Conservation (phyloP, 257 asterid genomes). For the Vinca minor region DNA sequence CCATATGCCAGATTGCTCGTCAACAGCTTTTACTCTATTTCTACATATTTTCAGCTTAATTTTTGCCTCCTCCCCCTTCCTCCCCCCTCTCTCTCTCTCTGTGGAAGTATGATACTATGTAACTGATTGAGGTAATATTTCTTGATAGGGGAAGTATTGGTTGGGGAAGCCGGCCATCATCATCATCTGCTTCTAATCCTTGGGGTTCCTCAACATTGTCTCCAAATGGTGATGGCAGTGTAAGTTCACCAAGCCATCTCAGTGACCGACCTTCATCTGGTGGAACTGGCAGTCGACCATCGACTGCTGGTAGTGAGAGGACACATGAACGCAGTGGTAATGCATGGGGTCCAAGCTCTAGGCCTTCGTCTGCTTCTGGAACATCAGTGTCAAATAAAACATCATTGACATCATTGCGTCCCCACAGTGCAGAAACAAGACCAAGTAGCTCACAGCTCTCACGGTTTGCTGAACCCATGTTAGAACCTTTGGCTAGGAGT, state of each 20-base stretch:
- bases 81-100: conserved; percentile 8
- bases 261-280: conserved; percentile 86
- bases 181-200: conserved; percentile 77
- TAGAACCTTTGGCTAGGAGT: conserved; percentile 52
- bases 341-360: conserved; percentile 81
- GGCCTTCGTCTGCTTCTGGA: conserved; percentile 98
- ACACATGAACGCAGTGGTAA: conserved; percentile 48
- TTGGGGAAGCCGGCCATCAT: conserved; percentile 85
- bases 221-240: conserved; percentile 71
- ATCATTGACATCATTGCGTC: conserved; percentile 61
- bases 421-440: conserved; percentile 91
- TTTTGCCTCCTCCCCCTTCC: no score
- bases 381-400: conserved; percentile 61
- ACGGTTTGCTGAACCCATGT: conserved; percentile 72
- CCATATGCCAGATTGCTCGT: conserved; percentile 8
- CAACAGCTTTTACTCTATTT: conserved; percentile 10
- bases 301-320: conserved; percentile 83
- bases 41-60: background rate
- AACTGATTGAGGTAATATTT: conserved; percentile 19
- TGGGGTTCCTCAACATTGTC: conserved; percentile 69
- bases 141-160: conserved; percentile 70
- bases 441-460: conserved; percentile 89
- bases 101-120: conserved; percentile 12
- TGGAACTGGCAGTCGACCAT: conserved; percentile 92
- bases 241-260: conserved; percentile 60